A percentile compares a stretch with the other conserved stretches of the same genome.
phyloP scores from a whole-genome alignment of 2,329 filamentous ascomycete genomes.

The Sporothrix globosa region DNA sequence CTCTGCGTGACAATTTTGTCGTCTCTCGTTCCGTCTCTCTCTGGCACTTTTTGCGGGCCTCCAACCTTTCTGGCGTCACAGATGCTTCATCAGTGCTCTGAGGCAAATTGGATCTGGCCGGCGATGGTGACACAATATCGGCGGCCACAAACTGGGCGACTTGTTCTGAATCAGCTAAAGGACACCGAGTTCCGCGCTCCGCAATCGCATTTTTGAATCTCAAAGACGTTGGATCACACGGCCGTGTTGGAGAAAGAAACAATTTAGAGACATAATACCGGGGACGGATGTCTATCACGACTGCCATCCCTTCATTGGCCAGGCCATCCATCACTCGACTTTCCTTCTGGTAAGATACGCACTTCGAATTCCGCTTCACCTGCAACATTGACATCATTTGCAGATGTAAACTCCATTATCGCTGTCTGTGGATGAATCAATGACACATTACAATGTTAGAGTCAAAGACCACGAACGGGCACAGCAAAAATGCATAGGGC shows the following conservation, averaged over 20 bases:
- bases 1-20: neutral
- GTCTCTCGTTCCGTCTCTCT: neutral
- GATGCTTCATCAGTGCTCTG: neutral
- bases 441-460: too few relatives aligned
- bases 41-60: neutral
- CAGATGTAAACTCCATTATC: too few relatives aligned
- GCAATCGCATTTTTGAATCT: neutral
- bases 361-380: too few relatives aligned
- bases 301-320: too few relatives aligned
- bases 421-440: too few relatives aligned
- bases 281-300: too few relatives aligned
- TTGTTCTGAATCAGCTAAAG: neutral
- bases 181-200: neutral
- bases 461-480: neutral
- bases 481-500: neutral
- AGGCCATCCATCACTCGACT: too few relatives aligned
- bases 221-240: too few relatives aligned
- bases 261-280: neutral
- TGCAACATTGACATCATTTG: too few relatives aligned
- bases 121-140: neutral
- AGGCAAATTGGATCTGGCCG: neutral
- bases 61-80: too few relatives aligned
- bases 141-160: neutral
- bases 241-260: neutral
- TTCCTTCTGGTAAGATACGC: too few relatives aligned